Evolutionary conservation across 1,284 basidiomycete genomes (phyloP), one percentile per base, ranked within the genome.

Genomic region (Hymenochaete sp.): DNA sequence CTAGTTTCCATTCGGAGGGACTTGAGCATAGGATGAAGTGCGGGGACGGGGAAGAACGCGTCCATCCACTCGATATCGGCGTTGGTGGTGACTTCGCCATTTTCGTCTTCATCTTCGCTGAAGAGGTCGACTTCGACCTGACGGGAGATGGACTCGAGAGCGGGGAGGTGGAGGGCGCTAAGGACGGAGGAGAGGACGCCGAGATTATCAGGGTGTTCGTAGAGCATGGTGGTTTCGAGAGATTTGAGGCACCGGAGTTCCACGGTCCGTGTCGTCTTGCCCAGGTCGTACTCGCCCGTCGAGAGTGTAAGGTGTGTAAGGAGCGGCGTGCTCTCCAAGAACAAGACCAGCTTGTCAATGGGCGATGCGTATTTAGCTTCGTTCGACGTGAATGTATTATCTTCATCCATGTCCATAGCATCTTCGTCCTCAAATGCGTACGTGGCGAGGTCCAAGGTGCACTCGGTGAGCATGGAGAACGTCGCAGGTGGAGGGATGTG

Each of bases 401-500:
- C 19, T 9, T 21, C 38, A 25, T 39, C 24, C 7, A 25, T 21
- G 9, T n/a, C n/a, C n/a, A n/a, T n/a, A n/a, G n/a, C n/a, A n/a
- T n/a, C n/a, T n/a, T n/a, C n/a, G n/a, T n/a, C n/a, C n/a, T n/a
- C n/a, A 31, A 10, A 31, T 31, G 9, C 13, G 32, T 35, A 4
- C 8, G 21, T n/a, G 13, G 42, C 32, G 16, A 43, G 19, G 21
- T 43, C 42, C 27, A 43, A 14, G 8, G 8, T 11, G 32, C 19
- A 33, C 11, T 25, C 21, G 10, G 29, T 43, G 21, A 43, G 29
- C 13, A 5, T 13, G 21, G 28, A 19, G 16, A 43, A 35, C 7
- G 16, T 16, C 3, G 13, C 29, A 7, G 42, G 29, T 11, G 27
- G 28, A 13, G 42, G 42, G 16, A 43, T 43, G 19, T 43, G 42